Evolutionary conservation across 2,329 filamentous ascomycete species (phyloP).

Genomic region (Amylocarpus encephaloides): DNA sequence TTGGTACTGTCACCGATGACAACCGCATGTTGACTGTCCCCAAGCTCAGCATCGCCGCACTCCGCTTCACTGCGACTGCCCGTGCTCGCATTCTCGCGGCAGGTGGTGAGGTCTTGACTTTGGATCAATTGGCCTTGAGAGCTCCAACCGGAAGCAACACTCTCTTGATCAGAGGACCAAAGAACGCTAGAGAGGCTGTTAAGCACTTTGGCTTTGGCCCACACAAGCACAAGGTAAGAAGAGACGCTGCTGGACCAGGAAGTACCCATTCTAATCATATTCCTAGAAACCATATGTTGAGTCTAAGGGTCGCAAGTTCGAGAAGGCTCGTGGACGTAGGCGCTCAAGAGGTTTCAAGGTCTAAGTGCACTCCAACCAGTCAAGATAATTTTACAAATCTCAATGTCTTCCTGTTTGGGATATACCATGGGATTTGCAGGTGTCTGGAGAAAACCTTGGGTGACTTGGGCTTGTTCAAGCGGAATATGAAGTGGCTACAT

Average conservation of each 20-base stretch:
- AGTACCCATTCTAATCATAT: slow-evolving; percentile 30
- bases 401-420: slow-evolving; percentile 16
- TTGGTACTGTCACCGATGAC: slow-evolving; percentile 96
- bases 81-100: slow-evolving; percentile 89
- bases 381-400: slow-evolving; percentile 17
- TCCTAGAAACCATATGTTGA: slow-evolving; percentile 86
- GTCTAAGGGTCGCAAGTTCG: slow-evolving; percentile 99
- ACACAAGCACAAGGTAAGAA: slow-evolving; percentile 87
- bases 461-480: background rate
- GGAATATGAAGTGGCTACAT: background rate
- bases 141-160: slow-evolving; percentile 96
- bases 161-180: slow-evolving; percentile 91
- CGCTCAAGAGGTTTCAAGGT: slow-evolving; percentile 99
- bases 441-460: slow-evolving; percentile 7
- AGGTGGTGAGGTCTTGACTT: slow-evolving; percentile 89
- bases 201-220: slow-evolving; percentile 99
- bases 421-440: slow-evolving; percentile 6
- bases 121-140: slow-evolving; percentile 94
- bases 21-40: slow-evolving; percentile 86
- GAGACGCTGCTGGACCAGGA: slow-evolving; percentile 19
- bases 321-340: slow-evolving; percentile 97
- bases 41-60: slow-evolving; percentile 88
- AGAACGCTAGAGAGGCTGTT: slow-evolving; percentile 95
- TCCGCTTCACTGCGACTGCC: slow-evolving; percentile 94
- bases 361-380: slow-evolving; percentile 47